Evolutionary conservation across 805 yeast genomes (phyloP), one percentile per base, ranked within the genome.

Genomic region (Ogataea salicorniae): DNA sequence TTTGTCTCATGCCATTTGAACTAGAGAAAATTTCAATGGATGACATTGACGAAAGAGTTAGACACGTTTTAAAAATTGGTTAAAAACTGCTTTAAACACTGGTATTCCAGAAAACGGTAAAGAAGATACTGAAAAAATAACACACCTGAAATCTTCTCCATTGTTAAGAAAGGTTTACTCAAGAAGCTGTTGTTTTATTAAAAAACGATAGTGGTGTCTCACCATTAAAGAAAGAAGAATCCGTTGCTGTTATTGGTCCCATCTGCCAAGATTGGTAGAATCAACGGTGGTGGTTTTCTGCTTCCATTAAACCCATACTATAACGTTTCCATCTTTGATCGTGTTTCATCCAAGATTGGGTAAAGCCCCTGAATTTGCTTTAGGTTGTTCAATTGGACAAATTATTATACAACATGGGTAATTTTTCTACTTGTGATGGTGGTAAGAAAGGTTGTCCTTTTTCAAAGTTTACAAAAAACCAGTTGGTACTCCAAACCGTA

Each of bases 211-310:
- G 62, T 38, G 51, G 57, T 2, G 63, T 61, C 4, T 81, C 61
- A 5, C 87, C 87, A 1, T 67, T 82, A 42, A 56, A 66, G 34
- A 73, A 68, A 52, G 48, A 55, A 6, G 73, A 71, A 33, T 64
- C 56, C 3, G 67, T 75, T 41, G 80, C 80, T 1, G 75, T 81
- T 16, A 76, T 82, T 57, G 87, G 87, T 26, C 84, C 84, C 84
- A 35, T 78, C 76, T 51, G 84, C 79, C 26, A 76, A 70, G 52
- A 61, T 58, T 41, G 67, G 79, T 6, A 71, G 74, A 37, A 75
- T 69, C 50, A 74, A 79, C 22, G 85, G 86, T 48, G 86, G 86
- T 52, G 86, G 86, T 7, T 79, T 7, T 79, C 84, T 18, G 83
- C 84, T 35, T 67, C 79, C 79, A 8, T 41, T 58, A 42, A 48